Base-by-base conservation (phyloP, 2,329 filamentous ascomycete species). In the Talaromyces sp. region DNA sequence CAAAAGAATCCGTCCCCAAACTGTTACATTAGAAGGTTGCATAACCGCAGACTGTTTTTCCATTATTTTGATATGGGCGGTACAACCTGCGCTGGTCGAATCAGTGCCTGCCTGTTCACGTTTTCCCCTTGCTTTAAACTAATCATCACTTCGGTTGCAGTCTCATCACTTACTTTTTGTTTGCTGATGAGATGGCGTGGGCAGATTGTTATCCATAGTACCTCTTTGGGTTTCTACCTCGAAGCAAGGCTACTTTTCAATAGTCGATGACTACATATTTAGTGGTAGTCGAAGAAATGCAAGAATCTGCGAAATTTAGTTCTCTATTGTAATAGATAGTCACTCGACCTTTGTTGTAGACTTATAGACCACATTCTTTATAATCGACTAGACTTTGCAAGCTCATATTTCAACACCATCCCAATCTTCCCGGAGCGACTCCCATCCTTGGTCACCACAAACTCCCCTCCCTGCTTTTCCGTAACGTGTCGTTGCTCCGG, bases 51-150 rank as follows among this genome's bases (percentile, higher is more conserved):
- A 69, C 68, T 71, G 61, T 47, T 57, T 63, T 56, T 45, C 24
- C 16, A 41, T 45, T 24, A 31, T 63, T 14, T 24, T 41, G 13
- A 24, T 27, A 73, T 75, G 72, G 75, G 76, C 73, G 75, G 75
- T 76, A 73, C 71, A 63, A 73, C 31, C 72, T 77, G 76, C 75
- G 76, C 76, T 76, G 76, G 76, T 76, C 75, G 76, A 74, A 74
- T 76, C 71, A 72, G 74, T 77, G 73, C 75, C 72, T 75, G 74
- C 71, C 74, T 69, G 52, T 72, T 75, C 75, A 35, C 27, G 35
- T 52, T 43, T 41, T 9, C 22, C 11, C 13, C 10, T 50, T 62
- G 54, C 37, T 35, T 75, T 76, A 11, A 8, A 60, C 35, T 62
- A 58, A 48, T 63, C 31, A 56, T 65, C 54, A 31, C 61, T 65